A percentile compares a stretch with the other conserved stretches of the same genome.
These are phyloP conservation scores for Dioscorea alata DNA, from an alignment of 106 monocot species.

Conservation along the genomic window DNA sequence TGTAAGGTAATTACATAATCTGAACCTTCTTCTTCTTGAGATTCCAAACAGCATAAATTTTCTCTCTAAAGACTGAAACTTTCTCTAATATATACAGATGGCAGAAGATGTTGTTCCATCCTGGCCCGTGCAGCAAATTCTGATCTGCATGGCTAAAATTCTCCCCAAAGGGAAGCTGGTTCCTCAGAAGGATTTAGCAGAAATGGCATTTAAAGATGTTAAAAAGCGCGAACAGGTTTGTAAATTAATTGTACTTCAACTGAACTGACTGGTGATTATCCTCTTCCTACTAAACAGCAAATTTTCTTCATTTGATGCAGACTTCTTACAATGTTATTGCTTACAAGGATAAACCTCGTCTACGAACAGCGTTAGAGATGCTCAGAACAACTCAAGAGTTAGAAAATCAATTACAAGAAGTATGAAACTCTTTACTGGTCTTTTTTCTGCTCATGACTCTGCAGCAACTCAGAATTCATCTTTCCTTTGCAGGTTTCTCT, in stretches of 20 bases:
- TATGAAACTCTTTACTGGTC: constrained; percentile 13
- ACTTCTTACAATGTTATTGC: constrained; percentile 74
- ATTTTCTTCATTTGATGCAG: constrained; percentile 35
- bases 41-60: neutral
- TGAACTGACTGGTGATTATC: no score
- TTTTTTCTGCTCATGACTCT: neutral
- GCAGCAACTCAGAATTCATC: neutral
- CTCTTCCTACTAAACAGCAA: no score
- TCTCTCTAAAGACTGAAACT: neutral
- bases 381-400: constrained; percentile 72
- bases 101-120: constrained; percentile 39
- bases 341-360: constrained; percentile 80
- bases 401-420: constrained; percentile 61
- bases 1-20: constrained; percentile 59
- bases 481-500: constrained; percentile 61
- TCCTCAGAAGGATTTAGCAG: constrained; percentile 44
- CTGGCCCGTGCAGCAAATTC: constrained; percentile 27
- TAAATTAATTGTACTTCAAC: neutral
- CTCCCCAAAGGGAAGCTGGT: constrained; percentile 38
- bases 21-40: no score
- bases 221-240: constrained; percentile 37
- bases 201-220: constrained; percentile 38
- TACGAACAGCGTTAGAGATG: constrained; percentile 68
- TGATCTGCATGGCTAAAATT: constrained; percentile 28
- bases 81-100: constrained; percentile 35